Percentiles rank a stretch among this genome's conserved stretches.
phyloP scores from a whole-genome alignment of 768 basidiomycete genomes.

The Mycena sanguinolenta region DNA sequence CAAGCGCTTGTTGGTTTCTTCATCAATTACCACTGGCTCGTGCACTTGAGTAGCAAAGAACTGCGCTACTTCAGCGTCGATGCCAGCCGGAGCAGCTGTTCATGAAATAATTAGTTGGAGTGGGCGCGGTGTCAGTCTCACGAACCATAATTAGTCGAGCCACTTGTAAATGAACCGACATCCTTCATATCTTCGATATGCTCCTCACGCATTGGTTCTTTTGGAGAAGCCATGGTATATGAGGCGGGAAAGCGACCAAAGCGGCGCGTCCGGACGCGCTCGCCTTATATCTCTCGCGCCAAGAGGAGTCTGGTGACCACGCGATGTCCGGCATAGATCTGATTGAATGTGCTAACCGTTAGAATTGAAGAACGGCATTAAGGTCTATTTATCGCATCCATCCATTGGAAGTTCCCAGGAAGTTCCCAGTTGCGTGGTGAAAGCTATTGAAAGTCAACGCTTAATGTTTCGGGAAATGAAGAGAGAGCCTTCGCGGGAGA shows the following conservation, averaged over 20 bases:
- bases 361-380: background rate
- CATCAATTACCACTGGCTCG: slow-evolving; percentile 53
- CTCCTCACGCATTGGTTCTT: slow-evolving; percentile 13
- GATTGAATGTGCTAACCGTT: slow-evolving; percentile 13
- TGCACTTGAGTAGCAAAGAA: slow-evolving; percentile 51
- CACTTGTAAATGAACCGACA: slow-evolving; percentile 50
- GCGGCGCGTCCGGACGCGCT: slow-evolving; percentile 7
- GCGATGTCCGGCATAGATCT: background rate
- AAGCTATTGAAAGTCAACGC: too few relatives aligned
- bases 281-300: slow-evolving; percentile 11
- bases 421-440: too few relatives aligned
- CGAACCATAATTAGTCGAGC: slow-evolving; percentile 37
- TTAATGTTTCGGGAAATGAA: too few relatives aligned
- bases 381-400: background rate
- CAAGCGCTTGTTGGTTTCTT: slow-evolving; percentile 56
- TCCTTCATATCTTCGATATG: slow-evolving; percentile 47
- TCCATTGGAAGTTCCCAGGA: background rate
- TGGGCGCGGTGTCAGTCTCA: slow-evolving; percentile 3
- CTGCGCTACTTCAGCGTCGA: slow-evolving; percentile 60
- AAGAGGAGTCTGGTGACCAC: slow-evolving; percentile 25
- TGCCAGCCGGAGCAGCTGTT: slow-evolving; percentile 45
- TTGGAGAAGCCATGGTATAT: slow-evolving; percentile 19
- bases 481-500: too few relatives aligned
- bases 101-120: slow-evolving; percentile 13
- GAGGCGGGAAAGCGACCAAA: slow-evolving; percentile 6